phyloP scores from a whole-genome alignment of 2,329 filamentous ascomycete genomes.

The Beauveria caledonica region DNA sequence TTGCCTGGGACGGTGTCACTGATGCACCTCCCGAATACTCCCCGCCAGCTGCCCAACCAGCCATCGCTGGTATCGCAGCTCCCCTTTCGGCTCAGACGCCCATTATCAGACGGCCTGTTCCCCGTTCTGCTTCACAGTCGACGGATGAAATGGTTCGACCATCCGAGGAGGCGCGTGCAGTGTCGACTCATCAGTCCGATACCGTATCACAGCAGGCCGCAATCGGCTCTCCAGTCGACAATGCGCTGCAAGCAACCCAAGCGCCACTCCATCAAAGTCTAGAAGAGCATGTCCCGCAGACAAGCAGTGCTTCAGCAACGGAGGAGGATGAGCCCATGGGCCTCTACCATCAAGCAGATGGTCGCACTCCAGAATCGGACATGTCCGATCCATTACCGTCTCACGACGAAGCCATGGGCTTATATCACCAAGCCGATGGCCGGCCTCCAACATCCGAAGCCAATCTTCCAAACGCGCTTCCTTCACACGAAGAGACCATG shows the following conservation, averaged over 20 bases:
- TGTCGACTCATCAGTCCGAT: background rate
- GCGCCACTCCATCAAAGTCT: background rate
- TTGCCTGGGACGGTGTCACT: slow-evolving; percentile 1
- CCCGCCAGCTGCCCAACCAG: background rate
- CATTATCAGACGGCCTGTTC: background rate
- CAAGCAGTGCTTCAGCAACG: slow-evolving; percentile 8
- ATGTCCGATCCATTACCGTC: slow-evolving; percentile 12
- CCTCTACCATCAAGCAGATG: slow-evolving; percentile 25
- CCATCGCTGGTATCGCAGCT: background rate
- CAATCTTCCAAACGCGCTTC: background rate
- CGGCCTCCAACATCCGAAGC: slow-evolving; percentile 4
- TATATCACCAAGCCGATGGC: slow-evolving; percentile 26
- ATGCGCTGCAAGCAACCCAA: background rate
- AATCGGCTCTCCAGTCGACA: background rate
- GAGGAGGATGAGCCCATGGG: slow-evolving; percentile 21
- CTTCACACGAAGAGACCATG: slow-evolving; percentile 22
- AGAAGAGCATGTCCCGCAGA: background rate
- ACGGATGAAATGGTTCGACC: background rate
- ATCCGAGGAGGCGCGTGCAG: background rate
- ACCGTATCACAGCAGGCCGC: background rate
- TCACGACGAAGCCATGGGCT: slow-evolving; percentile 22
- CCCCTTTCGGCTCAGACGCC: background rate
- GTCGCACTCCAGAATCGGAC: slow-evolving; percentile 7
- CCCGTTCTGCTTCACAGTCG: background rate
- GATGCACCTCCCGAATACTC: slow-evolving; percentile 12